These are phyloP conservation scores for Rhynchospora breviuscula DNA, from an alignment of 176 grass and related monocot genomes.

Conservation along the genomic window DNA sequence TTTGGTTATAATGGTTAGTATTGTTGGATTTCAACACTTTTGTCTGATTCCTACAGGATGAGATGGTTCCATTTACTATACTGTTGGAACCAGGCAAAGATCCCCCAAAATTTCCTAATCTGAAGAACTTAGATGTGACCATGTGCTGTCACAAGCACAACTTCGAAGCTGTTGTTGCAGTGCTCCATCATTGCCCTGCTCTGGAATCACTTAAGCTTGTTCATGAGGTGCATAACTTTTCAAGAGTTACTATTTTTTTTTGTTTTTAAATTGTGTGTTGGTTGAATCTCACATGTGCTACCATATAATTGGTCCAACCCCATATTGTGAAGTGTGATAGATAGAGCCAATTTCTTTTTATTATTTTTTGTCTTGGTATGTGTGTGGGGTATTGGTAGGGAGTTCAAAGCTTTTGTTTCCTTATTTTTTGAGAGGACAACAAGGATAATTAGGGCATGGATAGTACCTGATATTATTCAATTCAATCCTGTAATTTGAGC, in stretches of 20 bases:
- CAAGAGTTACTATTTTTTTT: not conserved
- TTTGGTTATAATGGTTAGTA: not conserved
- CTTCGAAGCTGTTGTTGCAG: not conserved
- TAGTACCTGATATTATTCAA: not conserved
- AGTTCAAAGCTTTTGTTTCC: not conserved
- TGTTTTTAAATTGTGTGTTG: not conserved
- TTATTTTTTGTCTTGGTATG: not conserved
- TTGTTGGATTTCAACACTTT: not conserved
- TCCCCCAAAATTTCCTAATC: not conserved
- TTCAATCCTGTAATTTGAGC: not conserved
- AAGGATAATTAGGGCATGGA: not conserved
- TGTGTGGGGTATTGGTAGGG: not conserved
- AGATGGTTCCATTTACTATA: not conserved
- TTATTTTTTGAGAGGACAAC: not conserved
- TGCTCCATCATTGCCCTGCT: slow-evolving; percentile 11
- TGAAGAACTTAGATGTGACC: not conserved
- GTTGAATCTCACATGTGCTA: not conserved
- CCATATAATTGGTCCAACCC: not conserved
- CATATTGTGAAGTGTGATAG: not conserved
- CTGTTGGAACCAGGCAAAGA: slow-evolving; percentile 9
- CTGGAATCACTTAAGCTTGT: slow-evolving; percentile 5
- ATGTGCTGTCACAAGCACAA: not conserved
- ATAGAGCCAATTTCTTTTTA: not conserved
- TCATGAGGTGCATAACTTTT: slow-evolving; percentile 8
- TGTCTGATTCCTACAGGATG: not conserved